A percentile compares a stretch with the other conserved stretches of the same genome.
Conservation (phyloP, 2,329 filamentous ascomycete species). For the Aspergillus piperis region DNA sequence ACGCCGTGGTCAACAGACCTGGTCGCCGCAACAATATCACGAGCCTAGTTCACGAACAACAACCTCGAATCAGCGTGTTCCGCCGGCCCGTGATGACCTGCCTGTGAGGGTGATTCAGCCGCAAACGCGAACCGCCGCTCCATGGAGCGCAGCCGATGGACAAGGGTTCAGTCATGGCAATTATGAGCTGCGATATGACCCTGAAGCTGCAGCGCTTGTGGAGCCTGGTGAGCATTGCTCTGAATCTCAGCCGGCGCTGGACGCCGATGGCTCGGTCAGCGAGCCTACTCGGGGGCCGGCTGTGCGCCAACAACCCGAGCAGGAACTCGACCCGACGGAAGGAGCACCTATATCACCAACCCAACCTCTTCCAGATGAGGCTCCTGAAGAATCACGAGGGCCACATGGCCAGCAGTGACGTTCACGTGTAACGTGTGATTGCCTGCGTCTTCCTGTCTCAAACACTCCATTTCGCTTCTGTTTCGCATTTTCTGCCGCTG, state of each 20-base stretch:
- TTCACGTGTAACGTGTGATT: neutral
- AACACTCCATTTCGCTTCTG: no score
- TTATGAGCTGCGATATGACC: conserved; percentile 41
- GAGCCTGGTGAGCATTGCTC: conserved; percentile 25
- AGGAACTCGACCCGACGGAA: neutral
- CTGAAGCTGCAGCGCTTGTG: conserved; percentile 41
- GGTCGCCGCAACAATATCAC: conserved; percentile 50
- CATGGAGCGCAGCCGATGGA: conserved; percentile 53
- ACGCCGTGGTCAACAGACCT: conserved; percentile 55
- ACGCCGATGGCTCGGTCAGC: neutral
- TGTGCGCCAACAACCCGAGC: neutral
- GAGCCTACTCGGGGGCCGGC: neutral
- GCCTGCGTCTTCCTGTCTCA: neutral
- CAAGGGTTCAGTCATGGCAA: conserved; percentile 26
- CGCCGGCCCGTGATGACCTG: conserved; percentile 21
- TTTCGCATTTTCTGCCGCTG: neutral
- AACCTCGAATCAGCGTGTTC: conserved; percentile 17
- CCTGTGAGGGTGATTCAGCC: conserved; percentile 63
- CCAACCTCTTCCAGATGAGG: neutral
- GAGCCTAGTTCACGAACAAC: conserved; percentile 28
- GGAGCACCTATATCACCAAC: neutral
- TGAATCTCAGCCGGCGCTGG: neutral
- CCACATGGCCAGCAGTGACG: neutral
- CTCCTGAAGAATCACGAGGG: neutral
- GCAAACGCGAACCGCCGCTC: conserved; percentile 55